These are phyloP conservation scores for Pyrrhoderma noxium DNA, from an alignment of 1,284 basidiomycete genomes.

Conservation along the genomic window DNA sequence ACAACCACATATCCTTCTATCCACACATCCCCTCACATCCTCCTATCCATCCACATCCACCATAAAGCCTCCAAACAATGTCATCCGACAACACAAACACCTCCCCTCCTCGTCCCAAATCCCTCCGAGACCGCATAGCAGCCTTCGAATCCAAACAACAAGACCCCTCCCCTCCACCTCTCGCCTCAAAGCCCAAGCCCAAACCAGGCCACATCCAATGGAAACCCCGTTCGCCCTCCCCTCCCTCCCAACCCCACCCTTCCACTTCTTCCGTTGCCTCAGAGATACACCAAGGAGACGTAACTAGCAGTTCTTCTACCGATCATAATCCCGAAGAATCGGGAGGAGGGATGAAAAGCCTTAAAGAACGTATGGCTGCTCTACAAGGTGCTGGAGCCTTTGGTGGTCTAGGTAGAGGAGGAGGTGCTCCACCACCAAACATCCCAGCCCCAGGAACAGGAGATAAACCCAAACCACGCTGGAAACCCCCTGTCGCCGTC, in stretches of 20 bases:
- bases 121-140: slow-evolving; percentile 75
- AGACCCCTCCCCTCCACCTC: slow-evolving; percentile 34
- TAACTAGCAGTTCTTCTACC: background rate
- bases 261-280: slow-evolving; percentile 17
- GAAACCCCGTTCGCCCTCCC: slow-evolving; percentile 58
- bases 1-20: too few relatives aligned
- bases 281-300: slow-evolving; percentile 9
- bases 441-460: slow-evolving; percentile 45
- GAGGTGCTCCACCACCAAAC: slow-evolving; percentile 29
- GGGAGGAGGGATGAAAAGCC: slow-evolving; percentile 66
- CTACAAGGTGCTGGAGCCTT: slow-evolving; percentile 75
- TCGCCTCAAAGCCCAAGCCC: slow-evolving; percentile 38
- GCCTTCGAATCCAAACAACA: slow-evolving; percentile 64
- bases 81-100: too few relatives aligned
- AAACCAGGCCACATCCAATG: slow-evolving; percentile 64
- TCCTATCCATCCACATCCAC: too few relatives aligned
- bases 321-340: slow-evolving; percentile 57
- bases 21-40: too few relatives aligned
- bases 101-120: slow-evolving; percentile 47
- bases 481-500: slow-evolving; percentile 58
- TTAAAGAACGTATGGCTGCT: slow-evolving; percentile 91
- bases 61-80: too few relatives aligned
- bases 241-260: slow-evolving; percentile 39
- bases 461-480: slow-evolving; percentile 76
- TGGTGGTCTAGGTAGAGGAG: slow-evolving; percentile 29